Percentiles rank a stretch among this genome's conserved stretches.
phyloP scores from a whole-genome alignment of 2,329 filamentous ascomycete species.

The Trichoderma cornu-damae region DNA sequence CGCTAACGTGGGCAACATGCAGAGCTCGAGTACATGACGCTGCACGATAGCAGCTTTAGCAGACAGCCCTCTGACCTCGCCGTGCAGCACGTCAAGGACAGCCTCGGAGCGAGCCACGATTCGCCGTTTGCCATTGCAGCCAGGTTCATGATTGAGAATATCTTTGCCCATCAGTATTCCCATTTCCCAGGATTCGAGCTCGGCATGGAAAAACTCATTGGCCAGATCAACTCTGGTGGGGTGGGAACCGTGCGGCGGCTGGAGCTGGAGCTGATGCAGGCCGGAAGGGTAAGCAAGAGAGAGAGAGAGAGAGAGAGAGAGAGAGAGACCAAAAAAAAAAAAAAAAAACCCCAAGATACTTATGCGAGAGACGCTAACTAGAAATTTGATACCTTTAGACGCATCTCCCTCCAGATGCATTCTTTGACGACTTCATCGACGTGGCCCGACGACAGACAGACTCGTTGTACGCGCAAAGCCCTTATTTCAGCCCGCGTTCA shows the following conservation, averaged over 20 bases:
- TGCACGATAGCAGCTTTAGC: conserved; percentile 31
- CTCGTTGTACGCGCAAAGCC: conserved; percentile 36
- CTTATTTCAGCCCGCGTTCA: conserved; percentile 30
- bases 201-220: conserved; percentile 34
- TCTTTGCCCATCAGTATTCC: conserved; percentile 34
- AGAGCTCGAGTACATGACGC: conserved; percentile 46
- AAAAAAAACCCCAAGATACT: no score
- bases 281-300: conserved; percentile 49
- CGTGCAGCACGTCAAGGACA: conserved; percentile 38
- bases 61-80: conserved; percentile 40
- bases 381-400: conserved; percentile 24
- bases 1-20: background rate
- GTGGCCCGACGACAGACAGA: conserved; percentile 40
- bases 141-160: conserved; percentile 34
- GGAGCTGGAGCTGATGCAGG: conserved; percentile 48
- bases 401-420: conserved; percentile 32
- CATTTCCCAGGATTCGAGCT: conserved; percentile 30
- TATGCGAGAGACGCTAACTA: conserved; percentile 23
- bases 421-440: conserved; percentile 41
- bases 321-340: no score
- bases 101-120: conserved; percentile 25
- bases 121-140: conserved; percentile 35
- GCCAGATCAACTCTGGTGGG: conserved; percentile 33
- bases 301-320: no score
- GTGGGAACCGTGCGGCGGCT: conserved; percentile 42